Percentiles rank a stretch among this genome's conserved stretches.
Conservation (phyloP, 768 basidiomycete species). For the Leucocoprinus leucothites region DNA sequence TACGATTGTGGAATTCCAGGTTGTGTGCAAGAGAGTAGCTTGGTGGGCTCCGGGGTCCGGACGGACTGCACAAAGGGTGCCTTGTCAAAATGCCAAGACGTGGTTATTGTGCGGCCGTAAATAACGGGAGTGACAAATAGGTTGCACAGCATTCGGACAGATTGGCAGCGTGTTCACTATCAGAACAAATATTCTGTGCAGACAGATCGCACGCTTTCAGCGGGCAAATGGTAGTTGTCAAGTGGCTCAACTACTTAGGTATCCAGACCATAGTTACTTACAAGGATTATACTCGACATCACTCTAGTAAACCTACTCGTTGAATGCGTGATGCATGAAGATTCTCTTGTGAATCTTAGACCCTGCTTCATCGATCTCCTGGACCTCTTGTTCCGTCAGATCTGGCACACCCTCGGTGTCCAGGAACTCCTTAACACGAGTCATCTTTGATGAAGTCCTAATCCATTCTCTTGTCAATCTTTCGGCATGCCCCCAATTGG, state of each 20-base stretch:
- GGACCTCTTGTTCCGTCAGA: constrained; percentile 54
- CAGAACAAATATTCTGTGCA: too few relatives aligned
- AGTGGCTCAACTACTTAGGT: too few relatives aligned
- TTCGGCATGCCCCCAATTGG: background rate
- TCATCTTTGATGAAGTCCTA: constrained; percentile 47
- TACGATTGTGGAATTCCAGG: too few relatives aligned
- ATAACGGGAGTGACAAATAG: background rate
- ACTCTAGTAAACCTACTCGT: too few relatives aligned
- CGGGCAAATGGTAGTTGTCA: too few relatives aligned
- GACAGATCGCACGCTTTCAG: too few relatives aligned
- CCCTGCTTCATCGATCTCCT: constrained; percentile 59
- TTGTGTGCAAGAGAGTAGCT: too few relatives aligned
- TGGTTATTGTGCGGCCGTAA: background rate
- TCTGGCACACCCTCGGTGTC: constrained; percentile 41
- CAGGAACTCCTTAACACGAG: constrained; percentile 43
- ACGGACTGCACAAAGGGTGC: too few relatives aligned
- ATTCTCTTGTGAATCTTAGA: constrained; percentile 40
- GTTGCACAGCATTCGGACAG: background rate
- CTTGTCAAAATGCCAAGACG: background rate
- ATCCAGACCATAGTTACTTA: too few relatives aligned
- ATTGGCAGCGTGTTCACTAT: background rate
- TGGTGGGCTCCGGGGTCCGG: too few relatives aligned
- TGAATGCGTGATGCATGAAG: constrained; percentile 38
- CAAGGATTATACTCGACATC: too few relatives aligned
- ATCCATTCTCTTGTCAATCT: background rate